Base-by-base conservation (phyloP, 768 basidiomycete genomes). In the Termitomyces sp. region DNA sequence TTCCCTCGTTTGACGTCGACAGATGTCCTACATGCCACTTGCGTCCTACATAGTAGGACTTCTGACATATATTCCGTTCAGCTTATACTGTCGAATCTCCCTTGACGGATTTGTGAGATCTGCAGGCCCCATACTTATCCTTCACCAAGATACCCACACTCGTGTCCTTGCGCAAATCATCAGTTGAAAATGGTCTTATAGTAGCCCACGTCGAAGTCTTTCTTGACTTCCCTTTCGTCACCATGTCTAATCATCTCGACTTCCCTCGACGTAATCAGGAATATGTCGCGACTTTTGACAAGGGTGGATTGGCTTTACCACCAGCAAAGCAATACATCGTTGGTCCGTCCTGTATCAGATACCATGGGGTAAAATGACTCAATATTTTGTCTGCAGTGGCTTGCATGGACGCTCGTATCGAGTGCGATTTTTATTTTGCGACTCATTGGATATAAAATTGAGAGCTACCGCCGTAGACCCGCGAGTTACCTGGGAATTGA, bases 401-500 rank as follows among this genome's bases (percentile, higher is more conserved):
- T 23, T 48, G 47, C 23, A 35, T 35, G 23, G 47, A 48, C 23
- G 47, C 47, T 25, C 47, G 47, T 35, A 23, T 48, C 15, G 47
- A 48, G 47, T 48, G 33, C 47, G 47, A 36, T 35, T 23, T n/a
- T 22, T 20, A 35, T 16, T n/a, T 25, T 47, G 33, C 12, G 2
- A 35, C 7, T 48, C 7, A 5, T 48, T 23, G 22, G 22, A 12
- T 36, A 16, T 25, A 23, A 36, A 16, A n/a, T 25, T n/a, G n/a
- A 35, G 25, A 10, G 10, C 9, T 6, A 72, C n/a, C 50, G 43
- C 25, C 55, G 9, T 61, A 85, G 84, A 62, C 81, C 82, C 27
- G 79, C 78, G 35, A 71, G 77, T 11, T 77, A 83, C 43, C 75
- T 88, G 20, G 85, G 84, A 15, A 73, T 87, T 50, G 70, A 82